These are phyloP conservation scores for Erucastrum elatum DNA, from an alignment of 345 rosid species.

Conservation along the genomic window DNA sequence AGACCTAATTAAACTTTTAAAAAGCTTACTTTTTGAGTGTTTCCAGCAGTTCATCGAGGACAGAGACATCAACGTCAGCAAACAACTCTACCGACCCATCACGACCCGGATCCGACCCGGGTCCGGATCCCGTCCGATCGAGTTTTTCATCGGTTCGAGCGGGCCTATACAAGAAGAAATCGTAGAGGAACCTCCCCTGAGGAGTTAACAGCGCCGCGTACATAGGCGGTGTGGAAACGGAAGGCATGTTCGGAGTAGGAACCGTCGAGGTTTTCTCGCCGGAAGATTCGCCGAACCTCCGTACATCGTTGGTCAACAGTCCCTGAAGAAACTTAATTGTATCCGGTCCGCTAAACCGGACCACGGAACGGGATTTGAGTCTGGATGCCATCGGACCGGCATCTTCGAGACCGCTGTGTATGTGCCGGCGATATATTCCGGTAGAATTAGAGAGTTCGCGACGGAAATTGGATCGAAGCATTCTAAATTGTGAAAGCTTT, in stretches of 20 bases:
- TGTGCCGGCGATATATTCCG: conserved; percentile 5
- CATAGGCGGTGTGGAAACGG: conserved; percentile 58
- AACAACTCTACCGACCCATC: conserved; percentile 57
- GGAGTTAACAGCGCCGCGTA: conserved; percentile 83
- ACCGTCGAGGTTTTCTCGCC: conserved; percentile 42
- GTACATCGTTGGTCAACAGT: conserved; percentile 77
- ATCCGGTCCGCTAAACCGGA: conserved; percentile 89
- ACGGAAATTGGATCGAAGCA: conserved; percentile 35
- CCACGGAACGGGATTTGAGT: conserved; percentile 68
- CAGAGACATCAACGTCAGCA: conserved; percentile 70
- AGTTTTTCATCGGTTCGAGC: conserved; percentile 59
- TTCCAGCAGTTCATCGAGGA: conserved; percentile 68
- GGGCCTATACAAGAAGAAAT: conserved; percentile 72
- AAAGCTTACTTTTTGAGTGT: conserved; percentile 65
- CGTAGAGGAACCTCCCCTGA: conserved; percentile 84
- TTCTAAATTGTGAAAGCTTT: background rate
- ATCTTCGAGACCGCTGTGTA: conserved; percentile 40
- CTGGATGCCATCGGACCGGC: conserved; percentile 58
- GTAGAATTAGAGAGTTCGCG: conserved; percentile 5
- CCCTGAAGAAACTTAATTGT: conserved; percentile 89
- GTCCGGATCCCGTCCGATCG: conserved; percentile 58
- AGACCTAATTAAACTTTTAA: background rate
- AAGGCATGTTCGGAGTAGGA: conserved; percentile 59
- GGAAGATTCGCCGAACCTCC: conserved; percentile 51
- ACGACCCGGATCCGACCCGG: conserved; percentile 52